A percentile compares a stretch with the other conserved stretches of the same genome.
Evolutionary conservation across 1,284 basidiomycete genomes (phyloP).

Genomic region (Flammula alnicola): DNA sequence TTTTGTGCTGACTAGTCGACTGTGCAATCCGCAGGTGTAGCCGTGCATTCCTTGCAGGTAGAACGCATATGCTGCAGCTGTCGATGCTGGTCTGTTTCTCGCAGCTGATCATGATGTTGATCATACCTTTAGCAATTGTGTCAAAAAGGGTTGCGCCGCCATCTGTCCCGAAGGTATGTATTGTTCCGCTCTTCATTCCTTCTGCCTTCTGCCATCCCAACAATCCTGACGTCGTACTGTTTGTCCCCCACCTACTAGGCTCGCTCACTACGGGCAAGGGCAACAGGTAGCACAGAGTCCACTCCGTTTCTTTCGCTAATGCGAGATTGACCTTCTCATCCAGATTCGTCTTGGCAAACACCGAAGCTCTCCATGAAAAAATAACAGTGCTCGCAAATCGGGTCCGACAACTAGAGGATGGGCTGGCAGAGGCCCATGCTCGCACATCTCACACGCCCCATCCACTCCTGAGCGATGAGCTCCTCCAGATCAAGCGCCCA

Average conservation of each 20-base stretch:
- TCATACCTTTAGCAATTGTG: slow-evolving; percentile 53
- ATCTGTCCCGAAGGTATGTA: slow-evolving; percentile 65
- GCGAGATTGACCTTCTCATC: neutral
- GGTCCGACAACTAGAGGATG: slow-evolving; percentile 68
- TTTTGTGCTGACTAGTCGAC: too few relatives aligned
- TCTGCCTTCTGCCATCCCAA: slow-evolving; percentile 11
- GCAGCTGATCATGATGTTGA: slow-evolving; percentile 15
- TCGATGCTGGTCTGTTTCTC: slow-evolving; percentile 2
- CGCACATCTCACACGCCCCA: slow-evolving; percentile 51
- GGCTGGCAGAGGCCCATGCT: slow-evolving; percentile 55
- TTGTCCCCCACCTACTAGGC: slow-evolving; percentile 38
- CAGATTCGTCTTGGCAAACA: slow-evolving; percentile 72
- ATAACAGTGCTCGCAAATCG: slow-evolving; percentile 62
- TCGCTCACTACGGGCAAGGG: slow-evolving; percentile 76
- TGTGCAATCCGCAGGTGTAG: slow-evolving; percentile 50
- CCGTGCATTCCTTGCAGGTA: slow-evolving; percentile 63
- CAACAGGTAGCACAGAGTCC: slow-evolving; percentile 50
- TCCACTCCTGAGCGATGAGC: slow-evolving; percentile 60
- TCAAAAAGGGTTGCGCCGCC: slow-evolving; percentile 65
- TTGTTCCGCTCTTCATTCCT: slow-evolving; percentile 17
- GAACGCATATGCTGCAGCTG: slow-evolving; percentile 8
- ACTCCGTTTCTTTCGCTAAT: neutral
- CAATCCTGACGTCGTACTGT: slow-evolving; percentile 1
- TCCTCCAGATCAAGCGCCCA: slow-evolving; percentile 66
- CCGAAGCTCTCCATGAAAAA: slow-evolving; percentile 69